A percentile compares a stretch with the other conserved stretches of the same genome.
phyloP scores from a whole-genome alignment of 225 moss, liverwort and hornwort genomes.

The Ulota crispa region DNA sequence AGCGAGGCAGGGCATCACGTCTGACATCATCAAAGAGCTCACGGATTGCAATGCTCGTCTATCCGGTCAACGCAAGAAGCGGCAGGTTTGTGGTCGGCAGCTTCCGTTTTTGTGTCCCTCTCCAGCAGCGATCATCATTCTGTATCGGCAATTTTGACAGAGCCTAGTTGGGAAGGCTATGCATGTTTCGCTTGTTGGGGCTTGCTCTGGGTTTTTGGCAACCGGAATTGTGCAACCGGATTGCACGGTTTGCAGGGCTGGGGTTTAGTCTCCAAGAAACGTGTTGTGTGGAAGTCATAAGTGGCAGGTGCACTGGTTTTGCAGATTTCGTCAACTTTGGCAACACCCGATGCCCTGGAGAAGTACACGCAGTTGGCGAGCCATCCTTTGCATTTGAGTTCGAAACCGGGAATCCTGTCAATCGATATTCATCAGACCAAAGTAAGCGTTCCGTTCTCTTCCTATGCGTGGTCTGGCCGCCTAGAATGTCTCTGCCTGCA shows the following conservation, averaged over 20 bases:
- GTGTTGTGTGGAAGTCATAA: not conserved
- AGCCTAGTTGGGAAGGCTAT: not conserved
- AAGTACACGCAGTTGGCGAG: constrained; percentile 78
- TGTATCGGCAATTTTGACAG: not conserved
- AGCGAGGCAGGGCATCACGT: constrained; percentile 74
- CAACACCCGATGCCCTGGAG: constrained; percentile 61
- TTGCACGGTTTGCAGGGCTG: not conserved
- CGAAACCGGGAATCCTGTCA: constrained; percentile 73
- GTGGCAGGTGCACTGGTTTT: constrained; percentile 5
- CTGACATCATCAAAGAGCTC: constrained; percentile 77
- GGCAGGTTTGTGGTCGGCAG: constrained; percentile 56
- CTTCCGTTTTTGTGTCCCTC: not conserved
- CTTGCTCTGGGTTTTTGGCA: not conserved
- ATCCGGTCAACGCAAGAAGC: constrained; percentile 83
- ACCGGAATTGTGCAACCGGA: not conserved
- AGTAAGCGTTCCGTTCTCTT: constrained; percentile 32
- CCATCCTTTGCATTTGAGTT: constrained; percentile 83
- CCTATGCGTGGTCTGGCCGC: not conserved
- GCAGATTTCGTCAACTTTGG: constrained; percentile 72
- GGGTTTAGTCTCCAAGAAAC: not conserved
- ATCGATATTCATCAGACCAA: constrained; percentile 78
- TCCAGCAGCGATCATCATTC: not conserved
- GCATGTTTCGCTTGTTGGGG: not conserved
- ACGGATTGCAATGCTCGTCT: constrained; percentile 83
- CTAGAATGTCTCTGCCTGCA: not conserved